These are phyloP conservation scores for Penicillium sp. DNA, from an alignment of 2,329 filamentous ascomycete genomes.

Conservation along the genomic window DNA sequence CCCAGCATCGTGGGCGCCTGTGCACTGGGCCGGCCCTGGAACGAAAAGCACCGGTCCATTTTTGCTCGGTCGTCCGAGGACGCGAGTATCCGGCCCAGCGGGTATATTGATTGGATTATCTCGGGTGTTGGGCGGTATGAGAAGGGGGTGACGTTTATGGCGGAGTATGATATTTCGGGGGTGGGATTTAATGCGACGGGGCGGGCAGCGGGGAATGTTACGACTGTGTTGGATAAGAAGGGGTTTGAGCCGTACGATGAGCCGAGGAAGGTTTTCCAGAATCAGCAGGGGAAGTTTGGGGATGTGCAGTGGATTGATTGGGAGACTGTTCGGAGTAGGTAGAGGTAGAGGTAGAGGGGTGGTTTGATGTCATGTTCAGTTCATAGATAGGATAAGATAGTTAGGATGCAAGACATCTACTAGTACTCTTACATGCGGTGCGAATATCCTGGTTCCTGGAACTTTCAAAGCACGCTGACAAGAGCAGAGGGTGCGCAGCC, in stretches of 20 bases:
- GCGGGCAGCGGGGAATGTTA: conserved; percentile 44
- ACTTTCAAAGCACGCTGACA: too few species aligned
- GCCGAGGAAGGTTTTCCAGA: conserved; percentile 51
- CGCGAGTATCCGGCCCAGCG: conserved; percentile 53
- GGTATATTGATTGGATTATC: conserved; percentile 58
- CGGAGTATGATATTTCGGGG: conserved; percentile 55
- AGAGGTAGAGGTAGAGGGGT: not conserved
- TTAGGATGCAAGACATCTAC: too few species aligned
- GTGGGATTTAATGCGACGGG: conserved; percentile 57
- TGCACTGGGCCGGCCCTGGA: conserved; percentile 65
- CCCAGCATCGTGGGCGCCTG: conserved; percentile 51
- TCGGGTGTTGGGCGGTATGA: conserved; percentile 35
- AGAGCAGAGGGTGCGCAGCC: too few species aligned
- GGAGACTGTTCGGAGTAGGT: conserved; percentile 12
- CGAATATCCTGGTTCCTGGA: too few species aligned
- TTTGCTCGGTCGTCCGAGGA: conserved; percentile 60
- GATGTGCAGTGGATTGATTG: conserved; percentile 54
- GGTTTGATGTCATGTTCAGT: too few species aligned
- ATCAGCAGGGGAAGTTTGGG: conserved; percentile 47
- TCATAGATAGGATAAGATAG: too few species aligned
- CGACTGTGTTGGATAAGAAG: conserved; percentile 48
- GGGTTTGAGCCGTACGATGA: conserved; percentile 41
- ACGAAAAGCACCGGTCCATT: conserved; percentile 58
- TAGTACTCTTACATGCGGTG: too few species aligned
- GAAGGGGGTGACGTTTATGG: conserved; percentile 56